A percentile compares a stretch with the other conserved stretches of the same genome.
phyloP scores from a whole-genome alignment of 148 eudicot genomes.

The Arctostaphylos glauca region DNA sequence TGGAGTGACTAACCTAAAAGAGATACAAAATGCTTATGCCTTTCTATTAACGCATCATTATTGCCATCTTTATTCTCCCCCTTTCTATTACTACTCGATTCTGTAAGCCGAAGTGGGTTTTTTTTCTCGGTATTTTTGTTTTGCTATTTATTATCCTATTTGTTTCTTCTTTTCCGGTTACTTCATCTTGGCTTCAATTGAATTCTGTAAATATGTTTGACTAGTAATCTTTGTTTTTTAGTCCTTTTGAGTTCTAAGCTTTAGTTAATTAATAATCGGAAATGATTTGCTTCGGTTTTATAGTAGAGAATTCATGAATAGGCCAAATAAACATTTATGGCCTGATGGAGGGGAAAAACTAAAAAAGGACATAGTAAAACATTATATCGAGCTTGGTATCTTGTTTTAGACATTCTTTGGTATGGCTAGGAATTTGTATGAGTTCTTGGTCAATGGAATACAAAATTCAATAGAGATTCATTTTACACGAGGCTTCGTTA shows the following conservation, averaged over 20 bases:
- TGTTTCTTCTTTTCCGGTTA: not conserved
- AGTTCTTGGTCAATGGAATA: slow-evolving; percentile 2
- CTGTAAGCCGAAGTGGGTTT: not conserved
- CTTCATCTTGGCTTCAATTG: not conserved
- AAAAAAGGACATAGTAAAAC: not conserved
- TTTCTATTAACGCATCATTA: slow-evolving; percentile 6
- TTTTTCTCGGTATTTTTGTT: not conserved
- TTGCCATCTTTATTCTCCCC: slow-evolving; percentile 3
- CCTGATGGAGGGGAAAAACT: not conserved
- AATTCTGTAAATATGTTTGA: not conserved
- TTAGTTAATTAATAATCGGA: not conserved
- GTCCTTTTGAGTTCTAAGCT: not conserved
- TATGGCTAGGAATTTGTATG: not conserved
- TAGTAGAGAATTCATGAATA: not conserved
- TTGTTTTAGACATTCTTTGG: not conserved
- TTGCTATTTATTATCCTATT: not conserved
- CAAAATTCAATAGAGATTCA: not conserved
- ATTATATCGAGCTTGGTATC: not conserved
- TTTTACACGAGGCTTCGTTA: not conserved
- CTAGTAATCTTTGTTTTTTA: not conserved
- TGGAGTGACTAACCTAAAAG: not conserved
- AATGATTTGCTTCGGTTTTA: not conserved
- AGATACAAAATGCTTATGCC: slow-evolving; percentile 7
- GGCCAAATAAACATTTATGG: not conserved
- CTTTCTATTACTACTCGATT: not conserved